Percentiles rank a stretch among this genome's conserved stretches.
Conservation (phyloP, 225 moss, liverwort and hornwort genomes). For the Anthoceros angustus region DNA sequence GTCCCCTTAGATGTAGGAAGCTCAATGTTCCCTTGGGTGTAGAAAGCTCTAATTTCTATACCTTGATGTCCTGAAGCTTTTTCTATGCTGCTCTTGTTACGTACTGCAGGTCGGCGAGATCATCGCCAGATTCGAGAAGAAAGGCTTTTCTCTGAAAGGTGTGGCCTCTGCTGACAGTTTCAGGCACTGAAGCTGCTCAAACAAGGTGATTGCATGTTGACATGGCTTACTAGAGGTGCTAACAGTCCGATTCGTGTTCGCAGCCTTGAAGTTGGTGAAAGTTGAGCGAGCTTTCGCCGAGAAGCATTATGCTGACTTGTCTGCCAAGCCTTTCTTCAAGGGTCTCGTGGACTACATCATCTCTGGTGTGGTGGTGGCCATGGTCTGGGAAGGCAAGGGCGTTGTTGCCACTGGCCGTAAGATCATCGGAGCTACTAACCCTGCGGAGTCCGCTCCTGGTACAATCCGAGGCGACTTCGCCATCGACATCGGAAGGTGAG, state of each 20-base stretch:
- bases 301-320: conserved; percentile 25
- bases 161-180: neutral
- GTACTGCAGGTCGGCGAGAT: conserved; percentile 15
- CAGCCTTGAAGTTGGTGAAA: conserved; percentile 15
- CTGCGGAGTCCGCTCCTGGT: conserved; percentile 19
- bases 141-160: conserved; percentile 23
- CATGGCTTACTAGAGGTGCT: neutral
- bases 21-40: no score
- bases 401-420: conserved; percentile 19
- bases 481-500: conserved; percentile 21
- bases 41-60: neutral
- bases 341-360: conserved; percentile 19
- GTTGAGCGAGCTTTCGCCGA: conserved; percentile 19
- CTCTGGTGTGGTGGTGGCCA: conserved; percentile 25
- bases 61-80: neutral
- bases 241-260: neutral
- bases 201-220: neutral
- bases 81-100: neutral
- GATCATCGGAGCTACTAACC: conserved; percentile 24
- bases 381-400: conserved; percentile 25
- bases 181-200: neutral
- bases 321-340: conserved; percentile 20
- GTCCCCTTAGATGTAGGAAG: no score
- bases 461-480: conserved; percentile 23
- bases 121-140: conserved; percentile 22